Evolutionary conservation across 305 asterid genomes (phyloP), one percentile per base, ranked within the genome.

Genomic region (Fraxinus floribunda): DNA sequence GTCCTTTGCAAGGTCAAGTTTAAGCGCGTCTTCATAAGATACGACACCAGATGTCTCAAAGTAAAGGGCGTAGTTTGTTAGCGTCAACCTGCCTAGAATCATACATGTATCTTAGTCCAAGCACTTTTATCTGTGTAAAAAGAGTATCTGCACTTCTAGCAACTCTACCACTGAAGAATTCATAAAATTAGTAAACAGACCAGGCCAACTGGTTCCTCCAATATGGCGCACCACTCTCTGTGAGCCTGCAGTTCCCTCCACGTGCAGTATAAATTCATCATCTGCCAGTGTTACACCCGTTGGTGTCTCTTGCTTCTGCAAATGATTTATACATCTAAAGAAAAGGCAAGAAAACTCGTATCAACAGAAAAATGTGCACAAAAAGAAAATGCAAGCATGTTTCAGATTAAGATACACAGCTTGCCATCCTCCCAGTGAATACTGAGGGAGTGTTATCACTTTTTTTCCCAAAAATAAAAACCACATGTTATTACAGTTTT

Each of bases 171-270:
- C 55, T 15, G 52, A 11, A 72, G 38, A 78, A 29, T 20, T 32
- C 20, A 22, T 18, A 22, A 22, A 80, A 75, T 81, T n/a, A 6
- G 60, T 34, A 29, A 36, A 86, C 88, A 18, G 30, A 95, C 99
- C 99, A 36, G 98, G 98, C 98, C 98, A 94, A 81, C 98, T 94
- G 55, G 95, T 90, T 83, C 97, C 98, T 13, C 98, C 95, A 4
- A 95, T 95, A 73, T 95, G 99, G 70, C 99, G 98, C 70, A 95
- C 93, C 49, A 95, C 98, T 91, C 99, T 88, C 62, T 92, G 94
- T 0, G 98, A 86, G 82, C 91, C 87, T 41, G 90, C 93, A 35
- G 98, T 95, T 34, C 99, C 99, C 88, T 95, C 98, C 1, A 95
- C 99, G 7, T 95, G 98, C 82, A 95, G 88, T 83, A 95, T 94